These are phyloP conservation scores for Chloris gayana DNA, from an alignment of 176 grass and related monocot genomes.

Conservation along the genomic window DNA sequence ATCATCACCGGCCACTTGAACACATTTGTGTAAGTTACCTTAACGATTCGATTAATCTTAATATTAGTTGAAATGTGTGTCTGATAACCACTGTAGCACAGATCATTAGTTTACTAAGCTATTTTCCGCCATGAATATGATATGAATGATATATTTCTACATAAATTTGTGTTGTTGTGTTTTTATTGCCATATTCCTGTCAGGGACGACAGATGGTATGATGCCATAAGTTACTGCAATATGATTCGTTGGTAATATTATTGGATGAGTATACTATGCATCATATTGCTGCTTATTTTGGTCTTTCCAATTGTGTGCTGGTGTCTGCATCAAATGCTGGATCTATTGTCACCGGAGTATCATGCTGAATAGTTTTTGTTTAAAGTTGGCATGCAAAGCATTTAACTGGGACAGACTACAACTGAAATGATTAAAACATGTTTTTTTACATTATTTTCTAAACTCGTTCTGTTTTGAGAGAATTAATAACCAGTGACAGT, in stretches of 20 bases:
- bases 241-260: too few species aligned
- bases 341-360: neutral
- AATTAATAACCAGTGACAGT: neutral
- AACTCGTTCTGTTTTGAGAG: neutral
- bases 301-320: neutral
- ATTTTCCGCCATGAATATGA: neutral
- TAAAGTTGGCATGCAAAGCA: neutral
- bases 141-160: too few species aligned
- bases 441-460: neutral
- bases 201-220: too few species aligned
- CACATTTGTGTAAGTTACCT: neutral
- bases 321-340: neutral
- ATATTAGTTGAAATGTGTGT: neutral
- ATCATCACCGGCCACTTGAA: neutral
- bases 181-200: too few species aligned
- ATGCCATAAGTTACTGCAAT: too few species aligned
- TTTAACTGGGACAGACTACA: neutral
- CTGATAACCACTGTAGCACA: neutral
- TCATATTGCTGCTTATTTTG: neutral
- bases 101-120: neutral
- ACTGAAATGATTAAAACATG: neutral
- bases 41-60: neutral
- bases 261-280: too few species aligned
- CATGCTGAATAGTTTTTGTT: neutral
- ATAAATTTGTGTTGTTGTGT: too few species aligned